These are phyloP conservation scores for Lolium rigidum DNA, from an alignment of 176 grass and related monocot genomes.

Conservation along the genomic window DNA sequence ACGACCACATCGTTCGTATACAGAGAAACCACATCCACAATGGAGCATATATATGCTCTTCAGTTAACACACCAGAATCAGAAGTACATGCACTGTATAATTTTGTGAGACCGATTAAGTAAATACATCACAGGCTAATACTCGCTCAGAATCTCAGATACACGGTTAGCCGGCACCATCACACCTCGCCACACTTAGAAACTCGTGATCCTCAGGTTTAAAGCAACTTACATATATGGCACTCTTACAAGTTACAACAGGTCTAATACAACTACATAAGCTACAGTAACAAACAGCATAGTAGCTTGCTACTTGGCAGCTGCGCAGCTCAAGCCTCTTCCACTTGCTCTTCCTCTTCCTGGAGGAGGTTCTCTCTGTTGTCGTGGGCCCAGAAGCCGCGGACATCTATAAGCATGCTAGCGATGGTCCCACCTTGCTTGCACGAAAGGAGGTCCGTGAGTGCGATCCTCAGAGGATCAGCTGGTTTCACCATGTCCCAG, in stretches of 20 bases:
- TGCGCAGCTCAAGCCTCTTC: constrained; percentile 89
- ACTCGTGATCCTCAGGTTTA: neutral
- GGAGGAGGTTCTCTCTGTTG: constrained; percentile 98
- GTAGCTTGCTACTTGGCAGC: too few relatives aligned
- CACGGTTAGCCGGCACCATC: neutral
- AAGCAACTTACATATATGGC: constrained; percentile 3
- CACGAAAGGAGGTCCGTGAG: constrained; percentile 83
- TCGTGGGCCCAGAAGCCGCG: constrained; percentile 98
- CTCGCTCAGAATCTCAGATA: neutral
- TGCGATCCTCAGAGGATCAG: constrained; percentile 71
- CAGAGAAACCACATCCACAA: neutral
- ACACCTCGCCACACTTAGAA: neutral
- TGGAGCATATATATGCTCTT: neutral
- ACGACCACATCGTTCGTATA: neutral
- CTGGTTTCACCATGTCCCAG: constrained; percentile 99
- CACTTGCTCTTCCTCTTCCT: constrained; percentile 98
- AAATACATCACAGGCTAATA: constrained; percentile 23
- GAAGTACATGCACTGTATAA: neutral
- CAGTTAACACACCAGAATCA: neutral
- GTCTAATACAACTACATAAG: constrained; percentile 27
- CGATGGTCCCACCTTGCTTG: constrained; percentile 94
- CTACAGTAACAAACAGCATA: neutral
- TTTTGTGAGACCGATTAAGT: neutral
- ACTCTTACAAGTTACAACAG: constrained; percentile 38
- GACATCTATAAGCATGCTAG: constrained; percentile 96